Evolutionary conservation across 345 rosid genomes (phyloP).

Genomic region (Bruguiera gymnorhiza): DNA sequence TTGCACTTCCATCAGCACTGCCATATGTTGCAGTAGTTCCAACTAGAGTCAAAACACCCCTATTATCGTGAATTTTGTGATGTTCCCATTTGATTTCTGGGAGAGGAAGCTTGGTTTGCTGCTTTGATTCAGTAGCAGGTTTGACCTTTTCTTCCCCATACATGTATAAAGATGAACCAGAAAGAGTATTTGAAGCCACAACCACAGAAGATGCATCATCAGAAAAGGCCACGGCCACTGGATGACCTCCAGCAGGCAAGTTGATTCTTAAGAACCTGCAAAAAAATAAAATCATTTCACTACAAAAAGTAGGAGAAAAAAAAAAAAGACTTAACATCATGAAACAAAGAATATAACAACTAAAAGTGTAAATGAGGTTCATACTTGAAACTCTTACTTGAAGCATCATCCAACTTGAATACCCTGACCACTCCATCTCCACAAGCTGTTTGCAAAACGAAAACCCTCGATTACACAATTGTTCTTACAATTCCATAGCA

Average conservation of each 20-base stretch:
- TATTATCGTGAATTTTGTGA: constrained; percentile 66
- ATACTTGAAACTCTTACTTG: constrained; percentile 95
- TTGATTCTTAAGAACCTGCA: constrained; percentile 75
- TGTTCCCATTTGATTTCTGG: constrained; percentile 88
- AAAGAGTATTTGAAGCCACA: constrained; percentile 57
- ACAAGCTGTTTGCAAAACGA: constrained; percentile 55
- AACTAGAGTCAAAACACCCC: constrained; percentile 56
- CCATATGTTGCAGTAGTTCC: constrained; percentile 85
- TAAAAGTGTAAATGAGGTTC: constrained; percentile 4
- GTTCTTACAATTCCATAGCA: not conserved
- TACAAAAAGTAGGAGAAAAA: not conserved
- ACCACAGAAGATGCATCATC: constrained; percentile 79
- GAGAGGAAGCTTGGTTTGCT: constrained; percentile 70
- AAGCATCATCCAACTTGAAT: constrained; percentile 87
- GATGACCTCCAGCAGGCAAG: constrained; percentile 88
- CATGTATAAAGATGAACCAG: constrained; percentile 78
- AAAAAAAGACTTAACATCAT: not conserved
- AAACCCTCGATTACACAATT: not conserved
- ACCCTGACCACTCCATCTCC: constrained; percentile 84
- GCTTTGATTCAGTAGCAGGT: constrained; percentile 47
- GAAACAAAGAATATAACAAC: not conserved
- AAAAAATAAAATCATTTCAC: constrained; percentile 3
- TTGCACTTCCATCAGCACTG: constrained; percentile 74
- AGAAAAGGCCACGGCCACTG: constrained; percentile 65
- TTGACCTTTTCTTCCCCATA: constrained; percentile 77